These are phyloP conservation scores for Metarhizium guizhouense DNA, from an alignment of 2,329 filamentous ascomycete species.

Conservation along the genomic window DNA sequence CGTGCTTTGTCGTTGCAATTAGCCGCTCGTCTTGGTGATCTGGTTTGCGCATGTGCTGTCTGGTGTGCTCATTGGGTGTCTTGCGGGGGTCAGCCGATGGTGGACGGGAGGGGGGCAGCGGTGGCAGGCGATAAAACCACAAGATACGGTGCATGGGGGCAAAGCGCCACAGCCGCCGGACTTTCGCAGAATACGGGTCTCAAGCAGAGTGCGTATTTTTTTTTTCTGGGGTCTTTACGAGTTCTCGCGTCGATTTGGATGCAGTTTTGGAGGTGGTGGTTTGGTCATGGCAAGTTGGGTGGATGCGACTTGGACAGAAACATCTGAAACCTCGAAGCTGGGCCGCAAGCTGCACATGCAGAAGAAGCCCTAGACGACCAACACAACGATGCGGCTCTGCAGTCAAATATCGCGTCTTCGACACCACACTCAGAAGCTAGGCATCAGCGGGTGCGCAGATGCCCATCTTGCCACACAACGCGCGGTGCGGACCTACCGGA, in stretches of 20 bases:
- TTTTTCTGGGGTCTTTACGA: no score
- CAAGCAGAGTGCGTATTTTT: no score
- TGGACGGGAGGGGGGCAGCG: background rate
- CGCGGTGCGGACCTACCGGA: no score
- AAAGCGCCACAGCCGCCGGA: background rate
- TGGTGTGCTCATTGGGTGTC: background rate
- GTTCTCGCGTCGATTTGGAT: background rate
- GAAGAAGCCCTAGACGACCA: background rate
- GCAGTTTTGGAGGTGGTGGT: background rate
- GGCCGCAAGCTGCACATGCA: background rate
- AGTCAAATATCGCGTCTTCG: background rate
- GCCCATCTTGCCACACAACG: background rate
- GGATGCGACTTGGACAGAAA: background rate
- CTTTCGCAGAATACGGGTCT: background rate
- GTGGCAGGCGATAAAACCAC: no score
- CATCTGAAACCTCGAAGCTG: background rate
- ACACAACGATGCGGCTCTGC: background rate
- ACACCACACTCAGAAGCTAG: background rate
- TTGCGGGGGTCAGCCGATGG: background rate
- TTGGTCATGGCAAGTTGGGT: background rate
- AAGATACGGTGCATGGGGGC: background rate
- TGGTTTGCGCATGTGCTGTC: background rate
- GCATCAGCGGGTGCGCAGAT: background rate
- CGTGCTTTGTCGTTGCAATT: background rate
- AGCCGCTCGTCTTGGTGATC: background rate